Conservation (phyloP, 306 rosid genomes). For the Gillenia trifoliata region DNA sequence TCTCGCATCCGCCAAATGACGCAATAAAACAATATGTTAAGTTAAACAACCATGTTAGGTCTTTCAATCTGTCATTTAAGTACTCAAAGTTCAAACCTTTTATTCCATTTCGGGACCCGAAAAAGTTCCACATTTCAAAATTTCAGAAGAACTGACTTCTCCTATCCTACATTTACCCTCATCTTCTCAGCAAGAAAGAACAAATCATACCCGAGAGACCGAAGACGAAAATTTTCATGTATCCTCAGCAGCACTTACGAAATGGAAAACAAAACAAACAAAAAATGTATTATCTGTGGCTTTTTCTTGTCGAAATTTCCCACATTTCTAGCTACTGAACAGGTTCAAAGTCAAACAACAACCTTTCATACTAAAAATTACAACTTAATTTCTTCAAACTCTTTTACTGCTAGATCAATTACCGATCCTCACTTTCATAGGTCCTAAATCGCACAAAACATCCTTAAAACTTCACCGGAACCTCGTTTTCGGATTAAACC, state of each 20-base stretch:
- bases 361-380: background rate
- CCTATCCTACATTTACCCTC: too few relatives aligned
- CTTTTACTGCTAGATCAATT: background rate
- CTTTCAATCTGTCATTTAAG: background rate
- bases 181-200: background rate
- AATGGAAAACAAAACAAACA: background rate
- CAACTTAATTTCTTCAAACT: background rate
- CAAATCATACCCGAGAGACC: background rate
- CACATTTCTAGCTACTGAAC: background rate
- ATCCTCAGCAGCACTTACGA: background rate
- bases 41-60: background rate
- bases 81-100: background rate
- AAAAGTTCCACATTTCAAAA: background rate
- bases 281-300: background rate
- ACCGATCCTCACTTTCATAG: background rate
- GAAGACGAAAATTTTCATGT: background rate
- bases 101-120: background rate
- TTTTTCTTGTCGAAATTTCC: background rate
- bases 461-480: background rate
- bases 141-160: background rate
- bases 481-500: background rate
- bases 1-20: background rate
- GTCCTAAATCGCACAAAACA: background rate
- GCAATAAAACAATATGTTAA: background rate
- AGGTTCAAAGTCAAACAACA: background rate